phyloP scores from a whole-genome alignment of 1,284 basidiomycete species.

The Volvariella surrecta region DNA sequence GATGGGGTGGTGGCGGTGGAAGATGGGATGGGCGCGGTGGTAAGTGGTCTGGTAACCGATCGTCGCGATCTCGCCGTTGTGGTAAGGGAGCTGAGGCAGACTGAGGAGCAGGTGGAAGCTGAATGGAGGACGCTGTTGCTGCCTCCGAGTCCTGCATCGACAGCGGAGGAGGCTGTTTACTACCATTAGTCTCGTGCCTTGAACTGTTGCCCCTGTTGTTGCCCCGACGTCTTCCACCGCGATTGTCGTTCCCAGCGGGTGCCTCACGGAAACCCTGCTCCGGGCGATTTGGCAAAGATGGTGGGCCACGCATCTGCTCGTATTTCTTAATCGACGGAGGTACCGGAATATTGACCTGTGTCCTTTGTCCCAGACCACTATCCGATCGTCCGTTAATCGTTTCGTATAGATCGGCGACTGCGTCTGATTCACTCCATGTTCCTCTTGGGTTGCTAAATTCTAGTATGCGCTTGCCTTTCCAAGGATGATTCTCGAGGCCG shows the following conservation, averaged over 20 bases:
- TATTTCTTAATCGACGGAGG: neutral
- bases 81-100: neutral
- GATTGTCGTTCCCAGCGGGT: too few species aligned
- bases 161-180: neutral
- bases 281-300: neutral
- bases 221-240: neutral
- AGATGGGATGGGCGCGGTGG: neutral
- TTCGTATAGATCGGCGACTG: conserved; percentile 2
- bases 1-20: neutral
- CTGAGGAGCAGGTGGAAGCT: too few species aligned
- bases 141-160: neutral
- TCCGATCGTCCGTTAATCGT: too few species aligned
- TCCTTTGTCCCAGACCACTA: too few species aligned
- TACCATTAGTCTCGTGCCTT: neutral
- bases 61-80: neutral
- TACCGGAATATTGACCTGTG: too few species aligned
- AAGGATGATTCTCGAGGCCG: neutral
- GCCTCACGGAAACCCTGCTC: neutral
- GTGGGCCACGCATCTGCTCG: conserved; percentile 2
- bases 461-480: neutral
- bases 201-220: neutral
- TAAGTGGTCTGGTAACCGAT: conserved; percentile 6
- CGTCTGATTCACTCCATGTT: too few species aligned
- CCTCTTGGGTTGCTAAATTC: too few species aligned
- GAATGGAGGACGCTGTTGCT: neutral